These are phyloP conservation scores for Colletotrichum sp. DNA, from an alignment of 2,329 filamentous ascomycete genomes.

Conservation along the genomic window DNA sequence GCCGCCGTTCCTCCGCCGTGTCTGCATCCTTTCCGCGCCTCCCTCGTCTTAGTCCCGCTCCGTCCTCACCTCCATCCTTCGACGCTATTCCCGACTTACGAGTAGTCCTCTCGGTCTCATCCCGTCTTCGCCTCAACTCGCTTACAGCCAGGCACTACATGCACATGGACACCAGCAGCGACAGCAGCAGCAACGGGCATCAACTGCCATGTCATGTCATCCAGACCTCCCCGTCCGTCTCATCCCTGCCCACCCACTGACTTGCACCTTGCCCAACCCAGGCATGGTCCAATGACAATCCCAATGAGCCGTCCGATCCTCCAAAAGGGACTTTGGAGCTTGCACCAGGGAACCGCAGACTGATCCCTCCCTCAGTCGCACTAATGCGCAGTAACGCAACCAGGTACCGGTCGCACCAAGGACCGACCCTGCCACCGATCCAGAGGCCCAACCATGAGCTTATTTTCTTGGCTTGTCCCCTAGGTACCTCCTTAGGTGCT, in stretches of 20 bases:
- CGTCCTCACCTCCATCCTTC: neutral
- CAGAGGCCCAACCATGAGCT: neutral
- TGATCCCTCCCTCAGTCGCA: neutral
- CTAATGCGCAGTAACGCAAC: neutral
- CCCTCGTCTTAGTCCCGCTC: neutral
- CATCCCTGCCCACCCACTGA: neutral
- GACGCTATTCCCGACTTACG: neutral
- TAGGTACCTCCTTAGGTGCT: neutral
- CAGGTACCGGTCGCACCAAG: slow-evolving; percentile 1
- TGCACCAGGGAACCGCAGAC: neutral
- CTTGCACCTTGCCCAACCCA: neutral
- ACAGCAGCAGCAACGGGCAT: neutral
- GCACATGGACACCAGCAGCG: neutral
- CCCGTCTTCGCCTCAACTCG: neutral
- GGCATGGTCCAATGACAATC: neutral
- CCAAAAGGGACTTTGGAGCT: neutral
- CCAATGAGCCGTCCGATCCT: slow-evolving; percentile 14
- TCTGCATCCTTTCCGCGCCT: neutral
- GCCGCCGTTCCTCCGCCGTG: neutral
- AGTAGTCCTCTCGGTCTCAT: neutral
- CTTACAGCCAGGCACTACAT: neutral
- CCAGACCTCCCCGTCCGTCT: neutral
- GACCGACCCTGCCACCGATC: neutral
- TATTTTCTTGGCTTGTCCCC: neutral
- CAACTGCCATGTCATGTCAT: neutral